Base-by-base conservation (phyloP, 192 early-diverging fungal genomes). In the Chytriomyces sp. region DNA sequence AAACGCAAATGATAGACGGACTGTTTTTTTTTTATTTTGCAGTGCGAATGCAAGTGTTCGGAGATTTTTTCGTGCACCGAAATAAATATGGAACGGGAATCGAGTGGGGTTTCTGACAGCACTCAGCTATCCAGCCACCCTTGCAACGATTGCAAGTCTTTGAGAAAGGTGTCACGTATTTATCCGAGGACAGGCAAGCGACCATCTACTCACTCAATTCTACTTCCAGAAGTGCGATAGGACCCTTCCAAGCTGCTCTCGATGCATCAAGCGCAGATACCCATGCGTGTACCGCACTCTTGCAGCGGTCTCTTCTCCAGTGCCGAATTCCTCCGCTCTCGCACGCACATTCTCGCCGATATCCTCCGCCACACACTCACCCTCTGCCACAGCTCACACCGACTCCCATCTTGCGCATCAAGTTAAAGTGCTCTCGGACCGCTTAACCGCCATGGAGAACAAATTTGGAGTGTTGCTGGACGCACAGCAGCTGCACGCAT, bases 221-320 rank as follows among this genome's bases (percentile, higher is more conserved):
- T 3, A 20, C 20, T 11, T 18, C 53, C 53, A 67, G 45, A 67
- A 46, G 23, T 67, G 65, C 45, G 65, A 67, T 46, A 7, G 45
- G 7, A 10, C 46, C 2, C 65, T 67, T 18, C 65, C 65, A 6
- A 11, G 10, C 28, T 67, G 65, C 45, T 35, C 65, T 1, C 65
- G 65, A 11, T 67, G 65, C 65, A 45, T 67, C 44, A 67, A 67
- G 43, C 65, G 65, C 11, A 67, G 44, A 47, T 20, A 35, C 2
- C 20, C 28, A 26, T 64, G 62, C 28, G 20, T 24, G 28, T 64
- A 64, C 62, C 62, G 62, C 62, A 13, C 16, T 11, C 18, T 24
- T 26, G 62, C 16, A 26, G 5, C 28, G 28, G 28, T 35, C 28
- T 35, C 28, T 35, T 35, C 28, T 43, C 35, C 65, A 45, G 65